These are phyloP conservation scores for Oryza meridionalis DNA, from an alignment of 176 grass and related monocot genomes.

Conservation along the genomic window DNA sequence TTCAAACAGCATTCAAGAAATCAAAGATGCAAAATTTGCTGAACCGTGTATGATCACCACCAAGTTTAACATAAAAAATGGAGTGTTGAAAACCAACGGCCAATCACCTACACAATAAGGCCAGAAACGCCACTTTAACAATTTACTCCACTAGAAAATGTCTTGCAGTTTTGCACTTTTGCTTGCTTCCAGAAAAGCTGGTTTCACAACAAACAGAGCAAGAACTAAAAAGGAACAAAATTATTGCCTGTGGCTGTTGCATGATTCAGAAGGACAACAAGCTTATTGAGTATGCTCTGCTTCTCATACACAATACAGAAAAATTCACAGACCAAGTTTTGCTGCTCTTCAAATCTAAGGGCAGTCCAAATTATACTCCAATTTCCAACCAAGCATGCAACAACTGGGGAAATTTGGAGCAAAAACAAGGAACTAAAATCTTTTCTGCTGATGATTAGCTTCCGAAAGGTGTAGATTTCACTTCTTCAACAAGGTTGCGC, in stretches of 20 bases:
- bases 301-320: slow-evolving; percentile 54
- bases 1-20: background rate
- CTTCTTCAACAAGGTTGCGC: slow-evolving; percentile 75
- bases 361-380: slow-evolving; percentile 51
- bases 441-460: background rate
- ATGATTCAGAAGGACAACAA: slow-evolving; percentile 40
- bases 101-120: background rate
- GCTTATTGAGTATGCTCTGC: slow-evolving; percentile 60
- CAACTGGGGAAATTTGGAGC: slow-evolving; percentile 17
- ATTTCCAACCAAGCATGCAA: slow-evolving; percentile 24
- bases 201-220: background rate
- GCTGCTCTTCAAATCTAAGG: slow-evolving; percentile 60
- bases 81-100: background rate
- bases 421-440: slow-evolving; percentile 28
- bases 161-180: background rate
- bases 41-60: background rate
- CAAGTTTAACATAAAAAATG: background rate
- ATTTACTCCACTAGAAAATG: background rate
- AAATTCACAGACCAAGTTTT: slow-evolving; percentile 50
- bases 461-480: slow-evolving; percentile 34
- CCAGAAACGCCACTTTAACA: background rate
- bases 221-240: slow-evolving; percentile 34
- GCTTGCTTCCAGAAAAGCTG: background rate
- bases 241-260: slow-evolving; percentile 39
- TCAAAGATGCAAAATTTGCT: background rate